phyloP scores from a whole-genome alignment of 177 flowering plant species.

The Tripterygium wilfordii region DNA sequence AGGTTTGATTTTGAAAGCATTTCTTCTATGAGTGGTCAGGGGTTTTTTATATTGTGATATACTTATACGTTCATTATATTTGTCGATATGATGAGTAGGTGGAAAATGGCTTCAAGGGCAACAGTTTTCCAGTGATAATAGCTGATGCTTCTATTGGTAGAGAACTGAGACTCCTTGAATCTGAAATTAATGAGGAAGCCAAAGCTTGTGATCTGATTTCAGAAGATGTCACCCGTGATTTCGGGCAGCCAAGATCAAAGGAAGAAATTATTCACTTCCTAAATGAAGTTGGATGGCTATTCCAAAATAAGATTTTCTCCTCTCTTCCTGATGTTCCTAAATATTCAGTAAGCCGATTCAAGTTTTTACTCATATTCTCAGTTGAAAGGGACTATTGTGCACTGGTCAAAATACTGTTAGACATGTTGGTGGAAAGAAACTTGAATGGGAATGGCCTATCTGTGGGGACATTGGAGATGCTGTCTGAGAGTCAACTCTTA shows the following conservation, averaged over 20 bases:
- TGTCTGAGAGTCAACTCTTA: slow-evolving; percentile 60
- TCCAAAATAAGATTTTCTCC: slow-evolving; percentile 43
- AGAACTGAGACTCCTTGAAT: slow-evolving; percentile 72
- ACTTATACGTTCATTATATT: not conserved
- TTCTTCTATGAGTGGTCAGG: not conserved
- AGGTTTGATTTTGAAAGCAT: slow-evolving; percentile 37
- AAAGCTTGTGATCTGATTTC: slow-evolving; percentile 21
- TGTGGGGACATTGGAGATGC: slow-evolving; percentile 35
- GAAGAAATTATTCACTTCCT: slow-evolving; percentile 67
- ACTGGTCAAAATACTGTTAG: slow-evolving; percentile 60
- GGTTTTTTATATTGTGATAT: too few species aligned
- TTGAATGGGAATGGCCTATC: slow-evolving; percentile 25
- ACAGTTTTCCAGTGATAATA: slow-evolving; percentile 78
- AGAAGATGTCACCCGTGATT: slow-evolving; percentile 30
- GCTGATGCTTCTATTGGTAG: slow-evolving; percentile 68
- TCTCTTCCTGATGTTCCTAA: slow-evolving; percentile 22
- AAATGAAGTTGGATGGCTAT: slow-evolving; percentile 93
- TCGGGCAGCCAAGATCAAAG: slow-evolving; percentile 40
- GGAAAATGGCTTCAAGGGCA: slow-evolving; percentile 81
- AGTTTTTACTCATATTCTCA: slow-evolving; percentile 61
- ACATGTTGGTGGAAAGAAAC: slow-evolving; percentile 46
- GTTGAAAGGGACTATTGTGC: slow-evolving; percentile 71
- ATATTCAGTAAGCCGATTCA: slow-evolving; percentile 51
- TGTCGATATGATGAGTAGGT: slow-evolving; percentile 37
- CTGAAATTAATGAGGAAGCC: slow-evolving; percentile 41